Conservation (phyloP, 805 yeast species). For the Spencermartinsiella europaea region DNA sequence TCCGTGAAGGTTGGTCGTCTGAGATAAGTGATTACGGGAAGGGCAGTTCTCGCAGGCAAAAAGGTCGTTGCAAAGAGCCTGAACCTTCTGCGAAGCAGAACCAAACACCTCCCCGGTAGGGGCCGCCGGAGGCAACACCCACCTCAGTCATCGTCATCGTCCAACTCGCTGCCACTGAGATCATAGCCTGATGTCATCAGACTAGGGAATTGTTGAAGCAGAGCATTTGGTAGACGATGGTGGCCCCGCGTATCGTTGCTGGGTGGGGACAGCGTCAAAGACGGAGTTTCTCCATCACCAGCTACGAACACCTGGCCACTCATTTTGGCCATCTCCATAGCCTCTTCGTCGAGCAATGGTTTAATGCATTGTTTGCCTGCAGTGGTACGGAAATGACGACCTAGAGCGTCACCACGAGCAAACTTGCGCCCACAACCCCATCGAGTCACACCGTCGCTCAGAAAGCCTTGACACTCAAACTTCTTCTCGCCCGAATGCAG, state of each 20-base stretch:
- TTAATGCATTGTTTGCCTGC: constrained; percentile 65
- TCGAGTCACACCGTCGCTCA: constrained; percentile 50
- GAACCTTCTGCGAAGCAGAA: too few species aligned
- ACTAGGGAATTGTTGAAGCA: constrained; percentile 24
- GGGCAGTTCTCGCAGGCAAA: too few species aligned
- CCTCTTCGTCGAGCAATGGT: constrained; percentile 58
- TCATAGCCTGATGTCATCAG: constrained; percentile 11
- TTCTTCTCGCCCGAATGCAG: constrained; percentile 70
- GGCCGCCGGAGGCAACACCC: too few species aligned
- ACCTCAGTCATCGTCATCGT: constrained; percentile 6
- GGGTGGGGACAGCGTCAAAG: constrained; percentile 20
- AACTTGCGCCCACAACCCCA: constrained; percentile 77
- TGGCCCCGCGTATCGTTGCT: constrained; percentile 3
- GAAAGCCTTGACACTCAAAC: constrained; percentile 59
- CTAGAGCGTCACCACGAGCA: constrained; percentile 73
- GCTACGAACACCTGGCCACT: not conserved
- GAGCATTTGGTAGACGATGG: constrained; percentile 16
- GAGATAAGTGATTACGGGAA: too few species aligned
- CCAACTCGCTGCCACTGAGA: constrained; percentile 5
- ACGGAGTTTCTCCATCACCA: constrained; percentile 15
- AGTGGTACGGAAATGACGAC: constrained; percentile 71
- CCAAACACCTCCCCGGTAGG: too few species aligned
- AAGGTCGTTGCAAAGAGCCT: too few species aligned
- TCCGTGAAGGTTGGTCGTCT: too few species aligned
- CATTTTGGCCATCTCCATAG: constrained; percentile 9